Evolutionary conservation across 169 alveolate species (phyloP), one percentile per base, ranked within the genome.

Genomic region (Besnoitia besnoiti): DNA sequence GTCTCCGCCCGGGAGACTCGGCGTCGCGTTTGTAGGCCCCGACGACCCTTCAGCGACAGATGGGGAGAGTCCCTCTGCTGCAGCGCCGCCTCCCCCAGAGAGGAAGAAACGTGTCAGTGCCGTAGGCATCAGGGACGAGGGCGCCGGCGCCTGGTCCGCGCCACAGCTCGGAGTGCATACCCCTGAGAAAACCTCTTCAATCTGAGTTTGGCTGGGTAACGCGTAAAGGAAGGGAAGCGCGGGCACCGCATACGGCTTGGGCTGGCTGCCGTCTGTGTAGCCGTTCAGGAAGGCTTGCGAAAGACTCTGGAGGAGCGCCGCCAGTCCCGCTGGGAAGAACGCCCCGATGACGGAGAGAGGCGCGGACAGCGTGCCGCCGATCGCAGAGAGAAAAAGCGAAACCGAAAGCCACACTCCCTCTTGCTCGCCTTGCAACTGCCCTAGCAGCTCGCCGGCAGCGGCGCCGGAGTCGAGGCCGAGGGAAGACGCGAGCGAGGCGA

Each of bases 141-240:
- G 12, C 33, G 47, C 24, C 82, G 55, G 61, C 40, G 42, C 85
- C 27, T n/a, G 46, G 42, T 35, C 33, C 42, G 42, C 85, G 30
- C 47, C 82, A 33, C 93, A 76, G 27, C 51, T 42, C 5, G 89
- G 16, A 49, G 89, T 75, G 50, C 93, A 89, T 75, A 76, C 89
- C 49, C 93, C 93, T 5, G 93, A 89, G 61, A 89, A 89, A 44
- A 89, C 84, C 73, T 89, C 93, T 40, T 89, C 93, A n/a, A 89
- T 84, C 59, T 89, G 93, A 42, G 46, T 61, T 44, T 77, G 87
- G 16, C 59, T 40, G 61, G 87, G 87, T 39, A 77, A 55, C n/a
- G 59, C 49, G 87, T 42, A 77, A 37, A 77, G 61, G 47, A 77
- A 77, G 14, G 87, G 87, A 51, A 77, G 50, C 16, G 61, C 4